Evolutionary conservation across 345 rosid species (phyloP).

Genomic region (Orychophragmus violaceus): DNA sequence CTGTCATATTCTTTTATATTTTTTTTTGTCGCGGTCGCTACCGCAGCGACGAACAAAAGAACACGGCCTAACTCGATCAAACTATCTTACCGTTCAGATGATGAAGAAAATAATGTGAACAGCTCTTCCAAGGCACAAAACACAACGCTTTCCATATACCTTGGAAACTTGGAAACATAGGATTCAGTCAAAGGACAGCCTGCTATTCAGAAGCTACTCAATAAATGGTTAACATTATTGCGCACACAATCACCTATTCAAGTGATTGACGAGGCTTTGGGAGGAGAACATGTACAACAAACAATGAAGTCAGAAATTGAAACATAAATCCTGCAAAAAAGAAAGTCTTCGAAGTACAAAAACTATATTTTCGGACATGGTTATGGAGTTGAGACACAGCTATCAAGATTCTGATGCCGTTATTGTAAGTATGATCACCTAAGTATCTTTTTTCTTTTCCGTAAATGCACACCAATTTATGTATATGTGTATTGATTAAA

Average conservation of each 20-base stretch:
- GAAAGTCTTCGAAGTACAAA: constrained; percentile 19
- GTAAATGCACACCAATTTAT: too few relatives aligned
- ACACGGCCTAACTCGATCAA: constrained; percentile 56
- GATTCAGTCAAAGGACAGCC: constrained; percentile 53
- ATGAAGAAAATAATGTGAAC: constrained; percentile 44
- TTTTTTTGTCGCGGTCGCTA: too few relatives aligned
- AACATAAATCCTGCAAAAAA: constrained; percentile 35
- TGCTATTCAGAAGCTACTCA: constrained; percentile 68
- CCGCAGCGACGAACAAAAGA: too few relatives aligned
- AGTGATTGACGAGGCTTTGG: constrained; percentile 46
- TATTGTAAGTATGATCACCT: constrained; percentile 56
- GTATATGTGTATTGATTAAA: constrained; percentile 3
- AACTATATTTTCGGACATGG: constrained; percentile 38
- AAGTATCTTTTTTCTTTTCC: background rate
- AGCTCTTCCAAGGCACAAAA: constrained; percentile 60
- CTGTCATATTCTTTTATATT: too few relatives aligned
- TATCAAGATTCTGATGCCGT: constrained; percentile 58
- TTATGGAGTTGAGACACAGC: constrained; percentile 65
- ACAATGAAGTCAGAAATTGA: constrained; percentile 30
- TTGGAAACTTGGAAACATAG: constrained; percentile 48
- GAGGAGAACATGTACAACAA: constrained; percentile 40
- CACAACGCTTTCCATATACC: constrained; percentile 57
- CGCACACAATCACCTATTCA: constrained; percentile 48
- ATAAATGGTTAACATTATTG: constrained; percentile 70
- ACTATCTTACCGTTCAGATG: constrained; percentile 63